Base-by-base conservation (phyloP, 2,329 filamentous ascomycete species). In the Ceratocystis alfenasii region DNA sequence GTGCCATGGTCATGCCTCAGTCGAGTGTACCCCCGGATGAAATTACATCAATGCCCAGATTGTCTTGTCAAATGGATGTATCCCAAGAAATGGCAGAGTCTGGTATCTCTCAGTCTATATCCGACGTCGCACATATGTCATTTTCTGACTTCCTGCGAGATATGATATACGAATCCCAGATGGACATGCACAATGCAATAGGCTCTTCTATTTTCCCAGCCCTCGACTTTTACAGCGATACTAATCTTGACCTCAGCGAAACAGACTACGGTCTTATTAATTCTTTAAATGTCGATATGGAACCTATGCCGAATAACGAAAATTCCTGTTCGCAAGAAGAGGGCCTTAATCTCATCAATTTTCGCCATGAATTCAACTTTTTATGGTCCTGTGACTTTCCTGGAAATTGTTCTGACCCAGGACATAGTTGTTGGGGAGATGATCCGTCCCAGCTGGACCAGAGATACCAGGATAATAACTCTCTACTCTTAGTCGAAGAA, bases 81-180 rank as follows among this genome's bases (percentile, higher is more conserved):
- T n/a, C n/a, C 25, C 62, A 64, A 2, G 25, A 41, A 8, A 55
- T 64, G 22, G n/a, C 57, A 12, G 62, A 60, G 17, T 5, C 7
- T 28, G n/a, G 12, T n/a, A 50, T 41, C 4, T 15, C 25, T n/a
- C 41, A 65, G 30, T 15, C 17, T 8, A 20, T 45, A 12, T 25
- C 33, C n/a, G 50, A 68, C 22, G 20, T 61, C 12, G 7, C 20
- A 0, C 74, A 74, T 28, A 70, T 76, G 17, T 77, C 78, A 1
- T 81, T 82, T 68, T 76, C 77, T 20, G 78, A 81, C 63, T 82
- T 82, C 62, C 72, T 83, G 15, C 77, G 78, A 5, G 78, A 80
- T 53, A 76, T 82, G 12, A 73, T 83, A 17, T 81, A 79, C 65
- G 76, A 81, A n/a, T 76, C 78, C 46, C 73, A 76, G 1, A 69